These are phyloP conservation scores for Leonotis leonurus DNA, from an alignment of 257 asterid species.

Conservation along the genomic window DNA sequence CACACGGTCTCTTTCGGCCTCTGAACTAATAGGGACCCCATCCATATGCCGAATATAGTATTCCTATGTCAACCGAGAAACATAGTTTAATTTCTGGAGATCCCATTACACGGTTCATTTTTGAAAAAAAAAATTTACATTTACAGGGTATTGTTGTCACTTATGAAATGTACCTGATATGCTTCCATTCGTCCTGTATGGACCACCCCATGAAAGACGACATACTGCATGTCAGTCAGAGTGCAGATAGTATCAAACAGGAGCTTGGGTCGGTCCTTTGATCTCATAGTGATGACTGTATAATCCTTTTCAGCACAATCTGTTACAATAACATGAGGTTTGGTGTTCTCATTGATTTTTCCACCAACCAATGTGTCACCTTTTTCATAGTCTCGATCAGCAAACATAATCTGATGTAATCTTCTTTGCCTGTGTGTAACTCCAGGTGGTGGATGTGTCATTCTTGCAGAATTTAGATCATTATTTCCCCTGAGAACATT, in stretches of 20 bases:
- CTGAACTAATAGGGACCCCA: conserved; percentile 72
- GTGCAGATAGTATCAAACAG: conserved; percentile 74
- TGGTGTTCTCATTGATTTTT: conserved; percentile 28
- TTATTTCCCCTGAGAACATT: conserved; percentile 53
- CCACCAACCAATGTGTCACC: conserved; percentile 24
- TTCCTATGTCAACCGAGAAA: conserved; percentile 37
- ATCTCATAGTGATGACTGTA: conserved; percentile 64
- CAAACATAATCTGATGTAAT: conserved; percentile 82
- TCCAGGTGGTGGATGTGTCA: conserved; percentile 65
- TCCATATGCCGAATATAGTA: conserved; percentile 74
- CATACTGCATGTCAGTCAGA: conserved; percentile 82
- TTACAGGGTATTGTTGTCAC: not conserved
- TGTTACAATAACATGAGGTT: conserved; percentile 50
- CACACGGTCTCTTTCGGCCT: conserved; percentile 77
- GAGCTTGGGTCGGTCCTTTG: conserved; percentile 76
- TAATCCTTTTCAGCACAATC: conserved; percentile 60
- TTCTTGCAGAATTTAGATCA: conserved; percentile 50
- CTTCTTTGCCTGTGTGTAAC: conserved; percentile 68
- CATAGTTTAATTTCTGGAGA: not conserved
- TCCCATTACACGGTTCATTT: not conserved
- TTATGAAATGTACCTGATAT: conserved; percentile 44
- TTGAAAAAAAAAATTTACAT: not conserved
- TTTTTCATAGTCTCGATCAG: conserved; percentile 65
- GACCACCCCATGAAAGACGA: conserved; percentile 73
- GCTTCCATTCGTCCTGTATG: conserved; percentile 66